phyloP scores from a whole-genome alignment of 2,329 filamentous ascomycete genomes.

The Leptoxyphium fumago region DNA sequence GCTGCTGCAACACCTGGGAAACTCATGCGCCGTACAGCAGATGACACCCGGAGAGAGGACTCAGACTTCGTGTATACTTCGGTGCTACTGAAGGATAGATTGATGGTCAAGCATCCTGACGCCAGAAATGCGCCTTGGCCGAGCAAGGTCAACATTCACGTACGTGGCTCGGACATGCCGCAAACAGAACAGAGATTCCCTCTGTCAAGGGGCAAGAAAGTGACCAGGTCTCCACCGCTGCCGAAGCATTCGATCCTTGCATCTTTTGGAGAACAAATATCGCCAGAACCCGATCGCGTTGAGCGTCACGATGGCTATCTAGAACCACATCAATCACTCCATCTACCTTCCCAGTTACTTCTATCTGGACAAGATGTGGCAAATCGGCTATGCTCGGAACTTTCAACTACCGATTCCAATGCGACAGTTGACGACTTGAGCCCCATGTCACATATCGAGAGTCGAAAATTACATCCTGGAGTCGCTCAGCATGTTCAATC shows the following conservation, averaged over 20 bases:
- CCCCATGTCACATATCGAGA: too few species aligned
- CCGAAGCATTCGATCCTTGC: conserved; percentile 10
- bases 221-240: conserved; percentile 11
- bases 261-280: conserved; percentile 7
- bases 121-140: conserved; percentile 59
- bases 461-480: too few species aligned
- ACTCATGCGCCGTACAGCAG: conserved; percentile 12
- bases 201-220: conserved; percentile 11
- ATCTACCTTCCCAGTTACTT: conserved; percentile 16
- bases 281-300: conserved; percentile 8
- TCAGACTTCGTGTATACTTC: conserved; percentile 12
- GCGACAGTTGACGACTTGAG: too few species aligned
- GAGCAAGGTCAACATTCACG: conserved; percentile 46
- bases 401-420: too few species aligned
- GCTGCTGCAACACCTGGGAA: conserved; percentile 34
- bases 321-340: conserved; percentile 18
- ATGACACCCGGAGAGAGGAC: conserved; percentile 6
- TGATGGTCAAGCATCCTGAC: conserved; percentile 46
- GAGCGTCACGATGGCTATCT: conserved; percentile 16
- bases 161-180: conserved; percentile 33
- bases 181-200: background rate
- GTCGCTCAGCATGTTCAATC: too few species aligned
- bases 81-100: conserved; percentile 16
- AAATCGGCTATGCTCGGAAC: background rate
- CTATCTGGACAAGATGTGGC: conserved; percentile 26